Percentiles rank a stretch among this genome's conserved stretches.
These are phyloP conservation scores for Penicillium verhagenii DNA, from an alignment of 495 filamentous ascomycete species.

Conservation along the genomic window DNA sequence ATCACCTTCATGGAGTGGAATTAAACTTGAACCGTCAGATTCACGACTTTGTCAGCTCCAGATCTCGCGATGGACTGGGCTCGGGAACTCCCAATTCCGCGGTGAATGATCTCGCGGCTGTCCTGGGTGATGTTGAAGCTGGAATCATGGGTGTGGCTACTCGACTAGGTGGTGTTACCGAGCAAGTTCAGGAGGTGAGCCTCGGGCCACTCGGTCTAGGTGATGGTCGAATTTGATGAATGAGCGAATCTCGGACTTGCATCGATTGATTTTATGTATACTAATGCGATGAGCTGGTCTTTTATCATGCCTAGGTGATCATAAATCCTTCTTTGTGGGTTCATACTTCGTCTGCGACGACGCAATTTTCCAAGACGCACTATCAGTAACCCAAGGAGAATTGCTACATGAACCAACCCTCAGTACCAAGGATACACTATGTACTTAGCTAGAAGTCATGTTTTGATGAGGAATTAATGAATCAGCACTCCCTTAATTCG, in stretches of 20 bases:
- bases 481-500: too few relatives aligned
- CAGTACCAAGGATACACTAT: too few relatives aligned
- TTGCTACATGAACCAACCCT: neutral
- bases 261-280: constrained; percentile 13
- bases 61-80: constrained; percentile 48
- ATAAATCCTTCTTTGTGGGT: neutral
- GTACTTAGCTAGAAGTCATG: too few relatives aligned
- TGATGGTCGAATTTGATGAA: constrained; percentile 28
- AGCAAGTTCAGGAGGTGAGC: constrained; percentile 67
- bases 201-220: constrained; percentile 47
- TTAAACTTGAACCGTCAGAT: constrained; percentile 65
- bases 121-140: constrained; percentile 74
- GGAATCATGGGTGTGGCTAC: constrained; percentile 74
- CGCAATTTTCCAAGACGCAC: neutral
- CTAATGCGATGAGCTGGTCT: constrained; percentile 24
- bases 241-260: neutral
- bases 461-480: too few relatives aligned
- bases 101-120: constrained; percentile 60
- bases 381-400: neutral
- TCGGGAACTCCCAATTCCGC: constrained; percentile 44
- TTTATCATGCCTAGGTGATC: neutral
- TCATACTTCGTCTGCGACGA: neutral
- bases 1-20: constrained; percentile 76
- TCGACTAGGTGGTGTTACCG: constrained; percentile 65
- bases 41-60: constrained; percentile 60